Evolutionary conservation across 2,329 filamentous ascomycete genomes (phyloP).

Genomic region (Neonectria ditissima): DNA sequence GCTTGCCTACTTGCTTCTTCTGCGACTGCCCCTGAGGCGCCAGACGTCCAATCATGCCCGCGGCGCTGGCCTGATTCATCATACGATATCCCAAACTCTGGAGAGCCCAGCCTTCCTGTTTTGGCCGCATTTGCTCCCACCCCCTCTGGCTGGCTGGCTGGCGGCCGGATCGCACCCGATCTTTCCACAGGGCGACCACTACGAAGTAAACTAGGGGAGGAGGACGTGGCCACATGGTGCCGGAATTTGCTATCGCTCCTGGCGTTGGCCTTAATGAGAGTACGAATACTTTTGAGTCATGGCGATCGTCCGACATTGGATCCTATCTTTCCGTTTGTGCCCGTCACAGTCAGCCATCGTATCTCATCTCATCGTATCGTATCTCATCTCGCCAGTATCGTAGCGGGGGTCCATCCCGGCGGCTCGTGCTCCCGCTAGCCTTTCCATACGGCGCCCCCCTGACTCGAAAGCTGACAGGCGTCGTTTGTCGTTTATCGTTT

Average conservation of each 20-base stretch:
- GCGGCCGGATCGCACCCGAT: constrained; percentile 31
- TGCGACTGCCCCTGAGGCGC: constrained; percentile 14
- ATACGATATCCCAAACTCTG: constrained; percentile 38
- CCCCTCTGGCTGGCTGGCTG: constrained; percentile 18
- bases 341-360: constrained; percentile 30
- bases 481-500: background rate
- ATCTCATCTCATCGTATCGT: constrained; percentile 41
- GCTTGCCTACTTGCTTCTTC: constrained; percentile 38
- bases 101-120: constrained; percentile 22
- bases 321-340: constrained; percentile 17
- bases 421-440: constrained; percentile 33
- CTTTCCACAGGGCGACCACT: constrained; percentile 14
- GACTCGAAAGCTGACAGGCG: constrained; percentile 22
- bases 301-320: constrained; percentile 18
- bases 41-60: constrained; percentile 29
- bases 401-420: constrained; percentile 31
- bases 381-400: constrained; percentile 42
- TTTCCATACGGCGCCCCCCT: constrained; percentile 30
- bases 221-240: background rate
- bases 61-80: constrained; percentile 41
- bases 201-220: constrained; percentile 8
- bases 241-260: background rate
- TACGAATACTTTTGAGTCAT: background rate
- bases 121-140: constrained; percentile 21
- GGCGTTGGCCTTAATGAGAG: background rate